Evolutionary conservation across 768 basidiomycete genomes (phyloP).

Genomic region (Pilatotrama ljubarskyi): DNA sequence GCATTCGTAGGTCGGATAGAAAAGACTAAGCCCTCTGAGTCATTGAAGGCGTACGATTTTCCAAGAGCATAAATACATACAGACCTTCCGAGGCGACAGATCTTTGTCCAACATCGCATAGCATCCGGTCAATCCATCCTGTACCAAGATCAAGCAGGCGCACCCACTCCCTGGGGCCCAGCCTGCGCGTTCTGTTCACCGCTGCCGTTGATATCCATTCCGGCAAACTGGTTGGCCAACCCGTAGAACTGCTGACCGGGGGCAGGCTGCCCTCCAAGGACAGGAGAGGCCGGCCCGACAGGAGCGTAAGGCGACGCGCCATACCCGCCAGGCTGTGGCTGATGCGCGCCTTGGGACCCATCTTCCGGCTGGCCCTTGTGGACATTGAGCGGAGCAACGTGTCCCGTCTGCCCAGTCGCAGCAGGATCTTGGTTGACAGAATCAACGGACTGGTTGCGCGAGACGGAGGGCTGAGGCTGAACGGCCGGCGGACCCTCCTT

Average conservation of each 20-base stretch:
- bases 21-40: too few relatives aligned
- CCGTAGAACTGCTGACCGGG: conserved; percentile 22
- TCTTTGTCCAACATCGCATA: neutral
- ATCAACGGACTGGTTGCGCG: conserved; percentile 13
- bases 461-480: neutral
- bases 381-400: conserved; percentile 8
- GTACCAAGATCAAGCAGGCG: conserved; percentile 23
- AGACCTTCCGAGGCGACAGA: neutral
- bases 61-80: too few relatives aligned
- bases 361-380: conserved; percentile 14
- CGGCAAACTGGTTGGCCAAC: conserved; percentile 28
- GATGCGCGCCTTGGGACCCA: conserved; percentile 6
- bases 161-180: conserved; percentile 27
- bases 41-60: too few relatives aligned
- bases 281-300: conserved; percentile 4
- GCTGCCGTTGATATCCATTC: conserved; percentile 25
- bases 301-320: conserved; percentile 27
- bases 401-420: neutral
- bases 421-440: neutral
- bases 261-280: conserved; percentile 4
- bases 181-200: conserved; percentile 16
- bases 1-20: too few relatives aligned
- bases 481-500: conserved; percentile 41
- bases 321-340: conserved; percentile 15
- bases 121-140: neutral